These are phyloP conservation scores for Colletotrichum tanaceti DNA, from an alignment of 2,329 filamentous ascomycete genomes.

Conservation along the genomic window DNA sequence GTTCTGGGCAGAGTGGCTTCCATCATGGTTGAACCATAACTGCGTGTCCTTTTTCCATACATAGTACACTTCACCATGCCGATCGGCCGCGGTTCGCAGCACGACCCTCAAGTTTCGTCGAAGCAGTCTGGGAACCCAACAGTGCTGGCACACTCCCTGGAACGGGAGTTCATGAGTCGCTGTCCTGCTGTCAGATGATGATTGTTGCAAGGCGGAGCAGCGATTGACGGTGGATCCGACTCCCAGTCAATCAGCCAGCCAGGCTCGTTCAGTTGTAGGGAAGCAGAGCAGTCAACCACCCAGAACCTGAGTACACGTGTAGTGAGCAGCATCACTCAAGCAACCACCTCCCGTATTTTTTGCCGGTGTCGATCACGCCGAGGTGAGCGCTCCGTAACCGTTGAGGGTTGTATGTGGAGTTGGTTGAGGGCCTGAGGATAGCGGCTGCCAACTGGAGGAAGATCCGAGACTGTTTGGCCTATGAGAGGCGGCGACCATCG, in stretches of 20 bases:
- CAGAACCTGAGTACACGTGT: no score
- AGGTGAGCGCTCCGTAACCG: constrained; percentile 13
- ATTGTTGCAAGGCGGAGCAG: constrained; percentile 14
- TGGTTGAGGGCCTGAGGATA: not conserved
- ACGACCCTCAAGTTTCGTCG: constrained; percentile 33
- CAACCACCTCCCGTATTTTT: constrained; percentile 7
- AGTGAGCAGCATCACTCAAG: constrained; percentile 4
- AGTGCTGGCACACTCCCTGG: constrained; percentile 30
- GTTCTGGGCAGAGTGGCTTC: constrained; percentile 19
- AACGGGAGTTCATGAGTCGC: not conserved
- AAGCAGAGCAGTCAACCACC: constrained; percentile 17
- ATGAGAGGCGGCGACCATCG: constrained; percentile 8
- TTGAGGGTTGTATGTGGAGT: constrained; percentile 5
- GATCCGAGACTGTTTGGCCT: constrained; percentile 15
- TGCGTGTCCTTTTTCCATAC: constrained; percentile 19
- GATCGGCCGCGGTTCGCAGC: constrained; percentile 34
- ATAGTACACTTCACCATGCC: no score
- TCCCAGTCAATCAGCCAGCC: constrained; percentile 13
- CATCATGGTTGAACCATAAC: constrained; percentile 10
- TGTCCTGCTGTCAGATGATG: constrained; percentile 11
- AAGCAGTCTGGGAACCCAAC: constrained; percentile 22
- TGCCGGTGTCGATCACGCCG: constrained; percentile 17
- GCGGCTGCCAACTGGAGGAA: no score
- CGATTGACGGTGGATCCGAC: constrained; percentile 10
- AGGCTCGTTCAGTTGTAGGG: constrained; percentile 21